These are phyloP conservation scores for Cladosporium sp. DNA, from an alignment of 2,329 filamentous ascomycete genomes.

Conservation along the genomic window DNA sequence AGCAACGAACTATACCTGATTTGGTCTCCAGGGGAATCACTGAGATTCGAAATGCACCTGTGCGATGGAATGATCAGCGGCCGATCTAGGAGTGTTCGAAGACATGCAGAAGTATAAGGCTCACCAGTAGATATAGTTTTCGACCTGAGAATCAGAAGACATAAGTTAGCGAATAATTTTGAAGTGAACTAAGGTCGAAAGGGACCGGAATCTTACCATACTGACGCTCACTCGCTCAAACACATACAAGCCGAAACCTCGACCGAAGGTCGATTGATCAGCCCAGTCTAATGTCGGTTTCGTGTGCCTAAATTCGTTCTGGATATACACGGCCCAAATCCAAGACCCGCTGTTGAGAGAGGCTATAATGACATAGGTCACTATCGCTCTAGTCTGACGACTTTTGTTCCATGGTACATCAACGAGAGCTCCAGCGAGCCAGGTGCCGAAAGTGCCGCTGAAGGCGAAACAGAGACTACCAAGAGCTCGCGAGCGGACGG, in stretches of 20 bases:
- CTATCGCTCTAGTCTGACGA: conserved; percentile 21
- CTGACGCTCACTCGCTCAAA: conserved; percentile 15
- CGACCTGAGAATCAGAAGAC: not conserved
- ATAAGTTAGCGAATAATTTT: not conserved
- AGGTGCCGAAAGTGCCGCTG: conserved; percentile 26
- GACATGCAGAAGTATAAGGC: not conserved
- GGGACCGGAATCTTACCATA: not conserved
- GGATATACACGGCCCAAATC: conserved; percentile 25
- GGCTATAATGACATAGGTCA: conserved; percentile 21
- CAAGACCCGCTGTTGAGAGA: conserved; percentile 22
- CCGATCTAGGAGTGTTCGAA: not conserved
- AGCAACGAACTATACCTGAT: conserved; percentile 16
- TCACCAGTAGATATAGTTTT: conserved; percentile 12
- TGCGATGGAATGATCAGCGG: not conserved
- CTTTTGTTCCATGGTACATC: conserved; percentile 19
- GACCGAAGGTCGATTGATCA: conserved; percentile 22
- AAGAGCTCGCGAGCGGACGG: conserved; percentile 48
- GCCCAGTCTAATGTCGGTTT: conserved; percentile 46
- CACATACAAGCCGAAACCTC: conserved; percentile 16
- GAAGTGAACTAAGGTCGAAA: not conserved
- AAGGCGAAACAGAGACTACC: conserved; percentile 45
- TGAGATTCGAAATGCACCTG: conserved; percentile 11
- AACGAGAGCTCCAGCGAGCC: conserved; percentile 30
- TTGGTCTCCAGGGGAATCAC: conserved; percentile 9
- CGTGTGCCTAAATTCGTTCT: conserved; percentile 42